These are phyloP conservation scores for Aspergillus phoenicis DNA, from an alignment of 2,329 filamentous ascomycete genomes.

Conservation along the genomic window DNA sequence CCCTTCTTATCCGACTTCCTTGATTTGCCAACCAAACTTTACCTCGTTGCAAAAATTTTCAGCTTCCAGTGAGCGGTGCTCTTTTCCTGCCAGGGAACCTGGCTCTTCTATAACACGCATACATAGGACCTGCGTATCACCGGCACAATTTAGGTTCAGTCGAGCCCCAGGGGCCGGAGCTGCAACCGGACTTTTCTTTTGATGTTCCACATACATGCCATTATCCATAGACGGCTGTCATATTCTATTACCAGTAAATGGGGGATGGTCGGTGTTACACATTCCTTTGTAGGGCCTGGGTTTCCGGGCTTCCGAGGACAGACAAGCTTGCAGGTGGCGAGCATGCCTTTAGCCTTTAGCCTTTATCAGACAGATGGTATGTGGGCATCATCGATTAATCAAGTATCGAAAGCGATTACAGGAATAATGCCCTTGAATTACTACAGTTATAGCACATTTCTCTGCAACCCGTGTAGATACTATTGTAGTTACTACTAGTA, in stretches of 20 bases:
- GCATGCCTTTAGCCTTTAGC: neutral
- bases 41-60: neutral
- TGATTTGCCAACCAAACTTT: conserved; percentile 4
- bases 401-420: no score
- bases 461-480: no score
- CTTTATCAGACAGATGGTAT: neutral
- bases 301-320: neutral
- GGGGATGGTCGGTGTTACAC: neutral
- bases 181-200: neutral
- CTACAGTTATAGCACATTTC: no score
- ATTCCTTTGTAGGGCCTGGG: neutral
- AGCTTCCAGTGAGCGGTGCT: neutral
- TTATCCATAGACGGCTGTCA: neutral
- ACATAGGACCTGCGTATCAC: no score
- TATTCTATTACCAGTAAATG: neutral
- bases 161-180: neutral
- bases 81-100: neutral
- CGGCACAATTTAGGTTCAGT: neutral
- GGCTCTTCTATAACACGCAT: neutral
- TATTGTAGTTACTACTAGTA: no score
- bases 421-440: no score
- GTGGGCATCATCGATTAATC: no score
- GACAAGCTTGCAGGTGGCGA: neutral
- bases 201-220: neutral
- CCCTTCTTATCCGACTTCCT: neutral